Conservation (phyloP, 1,284 basidiomycete genomes). For the Xanthoconium separans region DNA sequence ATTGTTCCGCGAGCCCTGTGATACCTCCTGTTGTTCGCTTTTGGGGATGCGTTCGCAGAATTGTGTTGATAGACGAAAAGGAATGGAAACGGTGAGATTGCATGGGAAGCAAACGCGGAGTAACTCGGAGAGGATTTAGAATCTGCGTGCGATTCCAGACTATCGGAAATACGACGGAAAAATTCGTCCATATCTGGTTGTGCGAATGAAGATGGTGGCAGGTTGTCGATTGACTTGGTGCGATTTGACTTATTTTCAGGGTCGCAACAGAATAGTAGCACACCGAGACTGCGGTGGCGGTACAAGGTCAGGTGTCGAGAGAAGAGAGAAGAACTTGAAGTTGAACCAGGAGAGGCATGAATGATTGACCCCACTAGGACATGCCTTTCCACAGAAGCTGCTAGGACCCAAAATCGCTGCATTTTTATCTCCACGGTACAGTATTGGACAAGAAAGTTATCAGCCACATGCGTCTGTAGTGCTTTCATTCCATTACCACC, state of each 20-base stretch:
- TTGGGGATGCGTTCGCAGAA: neutral
- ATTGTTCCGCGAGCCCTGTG: neutral
- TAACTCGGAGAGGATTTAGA: neutral
- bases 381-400: too few relatives aligned
- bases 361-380: too few relatives aligned
- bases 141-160: neutral
- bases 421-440: too few relatives aligned
- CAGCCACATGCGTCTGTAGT: neutral
- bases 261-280: too few relatives aligned
- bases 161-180: too few relatives aligned
- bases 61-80: neutral
- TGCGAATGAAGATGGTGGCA: too few relatives aligned
- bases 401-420: too few relatives aligned
- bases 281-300: too few relatives aligned
- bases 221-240: neutral
- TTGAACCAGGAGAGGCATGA: neutral
- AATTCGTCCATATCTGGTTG: too few relatives aligned
- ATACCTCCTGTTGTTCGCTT: neutral
- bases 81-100: slow-evolving; percentile 4
- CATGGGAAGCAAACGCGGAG: slow-evolving; percentile 7
- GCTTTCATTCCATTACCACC: neutral
- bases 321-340: neutral
- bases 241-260: too few relatives aligned
- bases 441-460: neutral
- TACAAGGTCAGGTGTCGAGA: neutral